Percentiles rank a stretch among this genome's conserved stretches.
phyloP scores from a whole-genome alignment of 2,329 filamentous ascomycete genomes.

The Stagonosporopsis chrysanthemi region DNA sequence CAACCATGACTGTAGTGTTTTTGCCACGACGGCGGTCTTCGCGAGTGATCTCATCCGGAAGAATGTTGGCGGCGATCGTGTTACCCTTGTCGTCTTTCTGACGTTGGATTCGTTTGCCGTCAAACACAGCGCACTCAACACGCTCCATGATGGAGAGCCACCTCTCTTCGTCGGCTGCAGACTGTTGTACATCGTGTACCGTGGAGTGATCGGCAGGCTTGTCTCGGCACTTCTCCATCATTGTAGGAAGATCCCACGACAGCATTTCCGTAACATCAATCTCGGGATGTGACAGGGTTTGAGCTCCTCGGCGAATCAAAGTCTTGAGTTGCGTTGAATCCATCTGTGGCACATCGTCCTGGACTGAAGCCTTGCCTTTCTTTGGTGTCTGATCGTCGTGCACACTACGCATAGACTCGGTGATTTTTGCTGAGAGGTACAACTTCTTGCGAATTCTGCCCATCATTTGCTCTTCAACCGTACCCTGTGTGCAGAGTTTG shows the following conservation, averaged over 20 bases:
- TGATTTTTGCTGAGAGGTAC: conserved; percentile 67
- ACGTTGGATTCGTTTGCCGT: conserved; percentile 61
- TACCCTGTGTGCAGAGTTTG: conserved; percentile 64
- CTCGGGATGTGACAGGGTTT: conserved; percentile 60
- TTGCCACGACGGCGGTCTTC: conserved; percentile 63
- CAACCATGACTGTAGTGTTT: conserved; percentile 64
- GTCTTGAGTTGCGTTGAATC: conserved; percentile 62
- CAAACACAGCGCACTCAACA: conserved; percentile 65
- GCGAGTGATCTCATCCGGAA: conserved; percentile 51
- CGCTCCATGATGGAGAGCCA: conserved; percentile 66
- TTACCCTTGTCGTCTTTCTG: conserved; percentile 38
- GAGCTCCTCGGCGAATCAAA: conserved; percentile 62
- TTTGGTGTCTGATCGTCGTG: conserved; percentile 49
- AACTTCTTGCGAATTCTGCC: conserved; percentile 67
- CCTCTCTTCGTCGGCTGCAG: conserved; percentile 59
- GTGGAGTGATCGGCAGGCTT: conserved; percentile 55
- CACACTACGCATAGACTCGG: conserved; percentile 64
- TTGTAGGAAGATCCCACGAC: conserved; percentile 64
- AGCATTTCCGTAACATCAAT: conserved; percentile 65
- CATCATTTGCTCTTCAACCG: conserved; percentile 67
- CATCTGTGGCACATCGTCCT: conserved; percentile 61
- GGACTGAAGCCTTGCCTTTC: conserved; percentile 30
- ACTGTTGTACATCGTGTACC: conserved; percentile 37
- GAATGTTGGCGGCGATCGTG: conserved; percentile 45
- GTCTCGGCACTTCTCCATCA: conserved; percentile 62